These are phyloP conservation scores for Naganishia albida DNA, from an alignment of 1,284 basidiomycete genomes.

Conservation along the genomic window DNA sequence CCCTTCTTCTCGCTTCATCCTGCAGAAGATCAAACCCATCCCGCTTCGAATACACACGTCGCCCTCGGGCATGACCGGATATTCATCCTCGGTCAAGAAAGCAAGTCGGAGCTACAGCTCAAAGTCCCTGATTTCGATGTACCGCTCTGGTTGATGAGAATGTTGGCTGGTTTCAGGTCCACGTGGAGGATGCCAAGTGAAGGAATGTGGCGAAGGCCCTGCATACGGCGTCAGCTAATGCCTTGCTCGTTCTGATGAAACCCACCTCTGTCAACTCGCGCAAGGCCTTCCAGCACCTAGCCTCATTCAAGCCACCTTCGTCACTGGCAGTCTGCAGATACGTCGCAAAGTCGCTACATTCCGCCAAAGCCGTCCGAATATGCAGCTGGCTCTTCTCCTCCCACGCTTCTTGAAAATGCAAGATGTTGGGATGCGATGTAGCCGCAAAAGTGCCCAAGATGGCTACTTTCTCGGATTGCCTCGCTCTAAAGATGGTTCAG, in stretches of 20 bases:
- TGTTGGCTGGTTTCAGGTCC: constrained; percentile 94
- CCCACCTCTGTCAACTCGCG: constrained; percentile 63
- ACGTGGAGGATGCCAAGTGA: constrained; percentile 83
- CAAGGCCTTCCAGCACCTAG: constrained; percentile 93
- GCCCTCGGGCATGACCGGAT: constrained; percentile 20
- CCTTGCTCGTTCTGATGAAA: not conserved
- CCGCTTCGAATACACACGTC: constrained; percentile 55
- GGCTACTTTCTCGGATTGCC: constrained; percentile 90
- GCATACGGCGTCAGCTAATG: constrained; percentile 24
- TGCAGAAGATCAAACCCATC: no score
- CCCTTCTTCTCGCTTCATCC: no score
- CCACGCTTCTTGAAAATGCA: constrained; percentile 91
- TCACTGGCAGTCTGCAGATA: constrained; percentile 91
- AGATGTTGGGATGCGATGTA: constrained; percentile 68
- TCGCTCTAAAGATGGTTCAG: constrained; percentile 59
- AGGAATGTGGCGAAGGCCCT: constrained; percentile 87
- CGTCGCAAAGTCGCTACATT: constrained; percentile 82
- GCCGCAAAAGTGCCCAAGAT: constrained; percentile 74
- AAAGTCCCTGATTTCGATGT: constrained; percentile 95
- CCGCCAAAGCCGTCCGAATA: constrained; percentile 90
- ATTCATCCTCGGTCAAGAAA: constrained; percentile 22
- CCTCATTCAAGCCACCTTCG: constrained; percentile 78
- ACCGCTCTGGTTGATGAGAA: constrained; percentile 84
- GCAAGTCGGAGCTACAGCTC: constrained; percentile 68
- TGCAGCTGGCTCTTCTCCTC: constrained; percentile 84